These are phyloP conservation scores for Curvularia spicifera DNA, from an alignment of 2,329 filamentous ascomycete genomes.

Conservation along the genomic window DNA sequence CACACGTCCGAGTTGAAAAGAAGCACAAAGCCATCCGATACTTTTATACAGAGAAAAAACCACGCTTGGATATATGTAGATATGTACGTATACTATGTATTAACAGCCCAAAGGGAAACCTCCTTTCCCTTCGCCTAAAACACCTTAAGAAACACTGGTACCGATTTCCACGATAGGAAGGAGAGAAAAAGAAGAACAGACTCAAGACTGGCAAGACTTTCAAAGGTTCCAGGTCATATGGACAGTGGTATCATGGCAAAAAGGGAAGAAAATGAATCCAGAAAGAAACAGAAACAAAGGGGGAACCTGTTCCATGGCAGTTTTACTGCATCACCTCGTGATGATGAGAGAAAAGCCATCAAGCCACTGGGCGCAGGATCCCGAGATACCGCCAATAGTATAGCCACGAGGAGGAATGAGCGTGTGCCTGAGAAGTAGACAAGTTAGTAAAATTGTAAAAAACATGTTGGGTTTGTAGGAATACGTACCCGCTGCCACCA, in stretches of 20 bases:
- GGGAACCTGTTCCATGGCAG: not conserved
- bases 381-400: conserved; percentile 84
- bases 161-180: not conserved
- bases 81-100: not conserved
- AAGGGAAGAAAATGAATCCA: not conserved
- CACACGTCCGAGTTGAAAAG: not conserved
- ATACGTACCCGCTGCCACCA: conserved; percentile 80
- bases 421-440: conserved; percentile 67
- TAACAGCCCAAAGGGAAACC: not conserved
- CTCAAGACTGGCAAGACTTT: not conserved
- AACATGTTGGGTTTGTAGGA: not conserved
- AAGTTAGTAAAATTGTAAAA: conserved; percentile 27
- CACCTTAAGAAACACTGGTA: not conserved
- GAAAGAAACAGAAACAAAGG: not conserved
- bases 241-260: conserved; percentile 17
- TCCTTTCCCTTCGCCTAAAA: not conserved
- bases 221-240: conserved; percentile 8
- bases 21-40: not conserved
- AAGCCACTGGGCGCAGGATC: conserved; percentile 79
- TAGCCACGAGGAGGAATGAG: conserved; percentile 90
- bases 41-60: not conserved
- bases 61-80: not conserved
- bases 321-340: conserved; percentile 60
- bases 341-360: conserved; percentile 87
- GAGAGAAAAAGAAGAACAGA: not conserved